Conservation (phyloP, 2,329 filamentous ascomycete species). For the Talaromyces sp. region DNA sequence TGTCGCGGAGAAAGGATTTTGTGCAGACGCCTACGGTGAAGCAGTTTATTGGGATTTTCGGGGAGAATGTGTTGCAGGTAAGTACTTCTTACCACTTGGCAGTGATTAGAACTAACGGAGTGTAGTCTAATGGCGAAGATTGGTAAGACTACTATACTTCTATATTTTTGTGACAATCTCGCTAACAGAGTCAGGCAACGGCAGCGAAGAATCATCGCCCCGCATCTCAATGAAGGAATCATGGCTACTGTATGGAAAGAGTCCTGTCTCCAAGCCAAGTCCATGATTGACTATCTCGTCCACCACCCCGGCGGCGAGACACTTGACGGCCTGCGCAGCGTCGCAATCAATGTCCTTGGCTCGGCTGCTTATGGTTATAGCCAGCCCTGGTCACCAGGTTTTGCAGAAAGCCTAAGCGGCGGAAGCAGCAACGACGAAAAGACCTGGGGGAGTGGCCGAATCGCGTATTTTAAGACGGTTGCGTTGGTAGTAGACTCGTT, state of each 20-base stretch:
- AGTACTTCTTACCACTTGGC: no score
- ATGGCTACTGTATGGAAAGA: slow-evolving; percentile 36
- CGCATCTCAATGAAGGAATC: slow-evolving; percentile 38
- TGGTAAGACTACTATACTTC: slow-evolving; percentile 23
- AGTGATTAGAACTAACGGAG: background rate
- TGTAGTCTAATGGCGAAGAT: slow-evolving; percentile 27
- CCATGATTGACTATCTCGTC: slow-evolving; percentile 31
- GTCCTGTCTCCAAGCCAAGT: slow-evolving; percentile 28
- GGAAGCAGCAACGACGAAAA: slow-evolving; percentile 1
- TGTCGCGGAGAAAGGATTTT: slow-evolving; percentile 38
- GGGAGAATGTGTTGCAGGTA: slow-evolving; percentile 34
- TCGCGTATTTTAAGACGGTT: slow-evolving; percentile 35
- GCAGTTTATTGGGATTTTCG: slow-evolving; percentile 34
- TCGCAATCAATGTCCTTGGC: slow-evolving; percentile 41
- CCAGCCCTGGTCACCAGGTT: slow-evolving; percentile 28
- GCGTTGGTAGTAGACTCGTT: slow-evolving; percentile 30
- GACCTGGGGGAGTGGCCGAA: slow-evolving; percentile 15
- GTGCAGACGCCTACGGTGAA: slow-evolving; percentile 25
- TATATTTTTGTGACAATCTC: no score
- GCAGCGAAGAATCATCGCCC: slow-evolving; percentile 36
- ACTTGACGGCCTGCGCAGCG: slow-evolving; percentile 28
- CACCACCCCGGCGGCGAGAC: slow-evolving; percentile 26
- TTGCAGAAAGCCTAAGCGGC: slow-evolving; percentile 17
- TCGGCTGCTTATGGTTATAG: slow-evolving; percentile 33
- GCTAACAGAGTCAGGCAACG: slow-evolving; percentile 22